These are phyloP conservation scores for Candida montana DNA, from an alignment of 805 yeast genomes.

Conservation along the genomic window DNA sequence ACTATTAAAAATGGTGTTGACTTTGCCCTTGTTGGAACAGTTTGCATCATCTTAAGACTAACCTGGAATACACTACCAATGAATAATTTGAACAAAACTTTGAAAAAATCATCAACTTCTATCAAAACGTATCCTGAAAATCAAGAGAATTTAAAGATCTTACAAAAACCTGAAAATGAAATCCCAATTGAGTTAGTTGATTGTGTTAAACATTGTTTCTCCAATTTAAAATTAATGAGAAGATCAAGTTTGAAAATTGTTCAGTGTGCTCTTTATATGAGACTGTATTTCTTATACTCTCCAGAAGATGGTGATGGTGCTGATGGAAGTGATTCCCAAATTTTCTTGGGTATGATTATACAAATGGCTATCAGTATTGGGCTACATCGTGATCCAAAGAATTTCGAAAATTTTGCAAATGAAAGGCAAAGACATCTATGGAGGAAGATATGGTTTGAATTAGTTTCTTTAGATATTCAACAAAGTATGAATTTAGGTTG, in stretches of 20 bases:
- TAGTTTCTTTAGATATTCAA: constrained; percentile 36
- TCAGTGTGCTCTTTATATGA: constrained; percentile 55
- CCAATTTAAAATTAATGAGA: constrained; percentile 36
- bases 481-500: constrained; percentile 39
- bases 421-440: constrained; percentile 41
- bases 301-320: constrained; percentile 57
- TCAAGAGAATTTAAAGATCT: constrained; percentile 11
- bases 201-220: constrained; percentile 40
- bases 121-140: constrained; percentile 20
- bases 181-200: constrained; percentile 37
- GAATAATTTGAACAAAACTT: constrained; percentile 24
- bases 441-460: constrained; percentile 54
- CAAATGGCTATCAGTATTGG: constrained; percentile 70
- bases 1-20: constrained; percentile 33
- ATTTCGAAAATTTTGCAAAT: constrained; percentile 38
- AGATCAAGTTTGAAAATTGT: constrained; percentile 45
- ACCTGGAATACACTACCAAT: constrained; percentile 52
- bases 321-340: constrained; percentile 55
- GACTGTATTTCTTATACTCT: constrained; percentile 48
- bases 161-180: constrained; percentile 37
- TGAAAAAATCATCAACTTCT: constrained; percentile 10
- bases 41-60: constrained; percentile 46
- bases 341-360: constrained; percentile 48
- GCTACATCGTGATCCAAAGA: constrained; percentile 60
- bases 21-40: constrained; percentile 45